These are phyloP conservation scores for Dactylellina haptotyla DNA, from an alignment of 2,329 filamentous ascomycete genomes.

Conservation along the genomic window DNA sequence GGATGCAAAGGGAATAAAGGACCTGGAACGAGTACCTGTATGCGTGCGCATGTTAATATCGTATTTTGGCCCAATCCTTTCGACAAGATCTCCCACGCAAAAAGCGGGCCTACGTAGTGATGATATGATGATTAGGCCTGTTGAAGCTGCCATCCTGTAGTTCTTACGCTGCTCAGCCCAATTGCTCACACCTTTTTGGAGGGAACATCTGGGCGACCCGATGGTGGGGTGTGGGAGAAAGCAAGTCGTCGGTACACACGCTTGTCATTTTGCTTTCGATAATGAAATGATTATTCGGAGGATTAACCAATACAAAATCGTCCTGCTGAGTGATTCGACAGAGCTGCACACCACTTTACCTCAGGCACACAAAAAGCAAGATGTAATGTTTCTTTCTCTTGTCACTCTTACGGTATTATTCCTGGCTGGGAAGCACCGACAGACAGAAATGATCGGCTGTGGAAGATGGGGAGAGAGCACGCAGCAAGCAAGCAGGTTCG, in stretches of 20 bases:
- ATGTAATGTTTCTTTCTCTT: neutral
- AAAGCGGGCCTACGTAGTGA: slow-evolving; percentile 50
- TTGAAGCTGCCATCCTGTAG: slow-evolving; percentile 28
- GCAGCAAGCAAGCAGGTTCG: neutral
- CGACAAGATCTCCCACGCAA: slow-evolving; percentile 47
- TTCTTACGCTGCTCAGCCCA: slow-evolving; percentile 43
- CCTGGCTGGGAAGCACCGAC: too few species aligned
- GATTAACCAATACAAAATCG: slow-evolving; percentile 15
- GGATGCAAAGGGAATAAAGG: neutral
- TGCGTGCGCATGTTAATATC: slow-evolving; percentile 43
- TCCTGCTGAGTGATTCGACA: slow-evolving; percentile 14
- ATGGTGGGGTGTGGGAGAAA: slow-evolving; percentile 18
- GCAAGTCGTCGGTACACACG: neutral
- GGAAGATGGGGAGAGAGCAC: slow-evolving; percentile 9
- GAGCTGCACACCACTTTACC: neutral
- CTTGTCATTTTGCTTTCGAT: slow-evolving; percentile 2
- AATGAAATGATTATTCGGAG: neutral
- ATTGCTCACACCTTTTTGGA: slow-evolving; percentile 5
- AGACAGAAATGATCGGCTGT: slow-evolving; percentile 41
- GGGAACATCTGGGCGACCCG: slow-evolving; percentile 1
- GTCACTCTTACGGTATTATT: too few species aligned
- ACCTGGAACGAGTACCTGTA: slow-evolving; percentile 11
- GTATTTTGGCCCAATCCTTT: slow-evolving; percentile 42
- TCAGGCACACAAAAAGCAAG: neutral
- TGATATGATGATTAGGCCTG: slow-evolving; percentile 35